These are phyloP conservation scores for Bisporella sp. DNA, from an alignment of 2,329 filamentous ascomycete species.

Conservation along the genomic window DNA sequence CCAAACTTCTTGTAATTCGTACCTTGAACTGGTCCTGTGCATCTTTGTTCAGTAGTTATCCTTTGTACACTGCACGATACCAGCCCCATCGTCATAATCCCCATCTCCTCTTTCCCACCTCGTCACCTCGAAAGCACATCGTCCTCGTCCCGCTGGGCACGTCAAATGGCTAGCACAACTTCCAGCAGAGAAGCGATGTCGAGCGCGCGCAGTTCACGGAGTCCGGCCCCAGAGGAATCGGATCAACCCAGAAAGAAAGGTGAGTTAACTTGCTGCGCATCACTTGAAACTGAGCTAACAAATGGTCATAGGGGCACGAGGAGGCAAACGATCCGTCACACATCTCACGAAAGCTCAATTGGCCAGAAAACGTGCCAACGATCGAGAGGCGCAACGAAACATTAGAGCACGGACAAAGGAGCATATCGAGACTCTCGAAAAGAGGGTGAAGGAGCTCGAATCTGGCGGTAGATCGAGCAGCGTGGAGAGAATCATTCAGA, in stretches of 20 bases:
- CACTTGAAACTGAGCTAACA: too few relatives aligned
- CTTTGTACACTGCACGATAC: too few relatives aligned
- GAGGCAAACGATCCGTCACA: constrained; percentile 69
- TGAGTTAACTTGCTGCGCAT: not conserved
- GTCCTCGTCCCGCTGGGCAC: too few relatives aligned
- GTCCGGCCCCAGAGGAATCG: constrained; percentile 8
- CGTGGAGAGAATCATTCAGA: constrained; percentile 37
- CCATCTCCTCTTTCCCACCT: too few relatives aligned
- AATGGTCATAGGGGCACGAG: constrained; percentile 16
- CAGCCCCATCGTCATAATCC: too few relatives aligned
- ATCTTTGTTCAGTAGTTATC: too few relatives aligned
- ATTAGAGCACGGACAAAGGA: constrained; percentile 82
- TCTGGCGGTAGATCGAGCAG: constrained; percentile 16
- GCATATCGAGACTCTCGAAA: constrained; percentile 50
- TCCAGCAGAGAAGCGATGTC: constrained; percentile 3
- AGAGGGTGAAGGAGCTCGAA: constrained; percentile 25
- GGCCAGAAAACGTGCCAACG: constrained; percentile 83
- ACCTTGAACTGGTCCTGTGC: too few relatives aligned
- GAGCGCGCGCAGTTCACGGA: constrained; percentile 10
- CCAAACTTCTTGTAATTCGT: too few relatives aligned
- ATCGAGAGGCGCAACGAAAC: constrained; percentile 82
- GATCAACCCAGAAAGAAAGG: constrained; percentile 11
- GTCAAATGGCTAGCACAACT: not conserved
- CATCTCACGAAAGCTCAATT: constrained; percentile 84
- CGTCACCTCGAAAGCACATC: too few relatives aligned